Percentiles rank a stretch among this genome's conserved stretches.
Conservation (phyloP, 441 rosid genomes). For the Daphne laureola region DNA sequence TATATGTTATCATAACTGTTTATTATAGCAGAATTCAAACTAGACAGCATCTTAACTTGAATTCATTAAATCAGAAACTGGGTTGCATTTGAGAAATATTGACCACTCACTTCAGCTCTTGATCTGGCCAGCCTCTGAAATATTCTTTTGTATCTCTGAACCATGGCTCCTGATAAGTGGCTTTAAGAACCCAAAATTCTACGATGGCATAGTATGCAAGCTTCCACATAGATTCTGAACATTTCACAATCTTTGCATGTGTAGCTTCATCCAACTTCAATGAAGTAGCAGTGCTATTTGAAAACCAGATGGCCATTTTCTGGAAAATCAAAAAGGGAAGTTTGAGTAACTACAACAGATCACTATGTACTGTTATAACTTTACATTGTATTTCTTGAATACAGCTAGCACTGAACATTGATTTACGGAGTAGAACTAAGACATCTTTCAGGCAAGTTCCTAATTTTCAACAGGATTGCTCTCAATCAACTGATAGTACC, state of each 20-base stretch:
- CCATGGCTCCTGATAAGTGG: slow-evolving; percentile 66
- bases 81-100: slow-evolving; percentile 10
- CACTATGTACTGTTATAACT: no score
- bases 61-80: slow-evolving; percentile 1
- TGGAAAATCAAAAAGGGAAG: slow-evolving; percentile 19
- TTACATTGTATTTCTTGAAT: no score
- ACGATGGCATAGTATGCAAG: slow-evolving; percentile 55
- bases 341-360: not conserved
- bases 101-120: slow-evolving; percentile 74
- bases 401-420: no score
- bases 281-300: slow-evolving; percentile 27
- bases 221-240: slow-evolving; percentile 93
- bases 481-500: no score
- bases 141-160: slow-evolving; percentile 43
- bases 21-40: not conserved
- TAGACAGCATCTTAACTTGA: not conserved
- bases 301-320: slow-evolving; percentile 63
- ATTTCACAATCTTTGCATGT: slow-evolving; percentile 47
- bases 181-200: slow-evolving; percentile 53
- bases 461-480: no score
- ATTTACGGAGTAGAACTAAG: no score
- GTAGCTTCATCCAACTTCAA: slow-evolving; percentile 42
- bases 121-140: slow-evolving; percentile 85
- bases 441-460: no score
- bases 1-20: no score